Base-by-base conservation (phyloP, 2,329 filamentous ascomycete species). In the Alternaria incomplexa region DNA sequence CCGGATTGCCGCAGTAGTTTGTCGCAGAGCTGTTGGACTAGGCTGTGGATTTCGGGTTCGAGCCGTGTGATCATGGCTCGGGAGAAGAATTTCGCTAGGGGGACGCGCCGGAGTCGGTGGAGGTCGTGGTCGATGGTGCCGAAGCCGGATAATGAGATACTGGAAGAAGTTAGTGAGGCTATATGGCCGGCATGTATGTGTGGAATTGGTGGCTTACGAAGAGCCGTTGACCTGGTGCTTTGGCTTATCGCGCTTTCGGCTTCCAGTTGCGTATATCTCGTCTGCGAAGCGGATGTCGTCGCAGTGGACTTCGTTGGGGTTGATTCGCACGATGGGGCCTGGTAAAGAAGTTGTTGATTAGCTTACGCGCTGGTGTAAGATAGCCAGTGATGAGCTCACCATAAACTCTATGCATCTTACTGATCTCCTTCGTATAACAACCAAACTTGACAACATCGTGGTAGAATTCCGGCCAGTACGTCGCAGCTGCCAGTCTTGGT, bases 71-170 rank as follows among this genome's bases (percentile, higher is more conserved):
- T 74, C 69, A 71, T 73, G 11, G 66, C 54, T n/a, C 66, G 68
- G 0, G 77, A 79, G 64, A 81, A 81, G 71, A 80, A 81, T 7
- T 75, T 76, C 47, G 73, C 74, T 3, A 81, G 44, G 1, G 79
- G 74, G 3, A 64, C 60, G 36, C 78, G 71, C 13, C 79, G 70
- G 10, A 72, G 6, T 6, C 74, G 73, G 62, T 81, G 79, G 5
- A 79, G 61, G 6, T 76, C 73, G 60, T 80, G 68, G 20, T 71
- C 66, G 12, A 66, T 64, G 10, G 71, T 70, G 20, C 67, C 69
- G 32, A 75, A 73, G 4, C 72, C 70, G 59, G 71, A 56, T 57
- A 68, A 40, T 17, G 69, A 69, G 15, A 73, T 59, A 26, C 71
- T 73, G 32, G 2, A 28, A 2, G 6, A n/a, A n/a, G 13, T 51